These are phyloP conservation scores for Tulasnella sp. DNA, from an alignment of 768 basidiomycete genomes.

Conservation along the genomic window DNA sequence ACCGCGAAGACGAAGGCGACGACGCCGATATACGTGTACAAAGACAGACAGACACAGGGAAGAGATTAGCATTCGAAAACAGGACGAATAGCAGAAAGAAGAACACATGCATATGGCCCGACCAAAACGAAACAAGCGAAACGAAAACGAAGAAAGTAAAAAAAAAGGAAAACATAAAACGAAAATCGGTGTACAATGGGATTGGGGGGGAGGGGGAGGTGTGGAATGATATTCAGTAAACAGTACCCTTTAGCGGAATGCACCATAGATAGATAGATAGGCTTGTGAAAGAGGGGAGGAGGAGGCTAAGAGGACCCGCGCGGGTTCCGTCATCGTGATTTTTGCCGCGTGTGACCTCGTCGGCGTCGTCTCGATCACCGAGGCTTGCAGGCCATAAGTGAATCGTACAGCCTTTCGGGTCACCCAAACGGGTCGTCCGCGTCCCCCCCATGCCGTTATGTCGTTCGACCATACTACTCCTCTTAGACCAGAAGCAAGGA, in stretches of 20 bases:
- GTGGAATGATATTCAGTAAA: background rate
- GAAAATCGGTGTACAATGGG: background rate
- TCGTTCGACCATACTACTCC: background rate
- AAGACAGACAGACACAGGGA: too few species aligned
- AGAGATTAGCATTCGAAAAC: background rate
- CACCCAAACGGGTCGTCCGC: background rate
- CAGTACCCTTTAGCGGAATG: background rate
- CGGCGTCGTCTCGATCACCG: conserved; percentile 14
- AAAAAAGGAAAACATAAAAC: background rate
- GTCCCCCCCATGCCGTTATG: background rate
- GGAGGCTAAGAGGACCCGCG: background rate
- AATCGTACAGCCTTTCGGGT: background rate
- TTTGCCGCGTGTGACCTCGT: background rate
- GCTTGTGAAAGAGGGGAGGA: background rate
- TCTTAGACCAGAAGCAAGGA: conserved; percentile 25
- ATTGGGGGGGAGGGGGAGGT: too few species aligned
- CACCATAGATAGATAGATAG: conserved; percentile 1
- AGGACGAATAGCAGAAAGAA: too few species aligned
- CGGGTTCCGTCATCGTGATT: background rate
- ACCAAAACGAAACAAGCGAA: background rate
- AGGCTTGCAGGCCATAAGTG: background rate
- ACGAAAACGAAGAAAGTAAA: background rate
- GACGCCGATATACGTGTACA: too few species aligned
- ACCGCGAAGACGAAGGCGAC: background rate
- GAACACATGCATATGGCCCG: too few species aligned